phyloP scores from a whole-genome alignment of 169 alveolate genomes.

The Miamiensis avidus region DNA sequence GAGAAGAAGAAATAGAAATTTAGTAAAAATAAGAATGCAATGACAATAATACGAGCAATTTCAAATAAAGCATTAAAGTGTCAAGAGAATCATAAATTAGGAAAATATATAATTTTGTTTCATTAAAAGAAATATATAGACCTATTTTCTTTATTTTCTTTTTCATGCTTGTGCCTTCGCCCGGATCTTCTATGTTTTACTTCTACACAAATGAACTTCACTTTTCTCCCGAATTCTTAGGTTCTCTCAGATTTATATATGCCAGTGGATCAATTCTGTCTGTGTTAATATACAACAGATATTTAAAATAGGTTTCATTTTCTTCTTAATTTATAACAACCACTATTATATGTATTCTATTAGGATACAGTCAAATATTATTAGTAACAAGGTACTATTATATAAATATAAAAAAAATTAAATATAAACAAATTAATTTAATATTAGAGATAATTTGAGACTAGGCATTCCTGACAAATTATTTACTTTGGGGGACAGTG shows the following conservation, averaged over 20 bases:
- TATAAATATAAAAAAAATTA: too few relatives aligned
- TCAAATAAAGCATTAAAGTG: too few relatives aligned
- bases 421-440: too few relatives aligned
- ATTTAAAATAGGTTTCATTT: conserved; percentile 84
- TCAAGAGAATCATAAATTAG: too few relatives aligned
- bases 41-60: too few relatives aligned
- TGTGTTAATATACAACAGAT: conserved; percentile 90
- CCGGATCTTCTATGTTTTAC: conserved; percentile 95
- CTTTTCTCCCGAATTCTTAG: conserved; percentile 93
- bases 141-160: conserved; percentile 91
- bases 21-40: too few relatives aligned
- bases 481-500: conserved; percentile 91
- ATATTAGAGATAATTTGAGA: conserved; percentile 77
- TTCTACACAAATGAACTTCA: conserved; percentile 91
- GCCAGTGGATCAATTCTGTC: conserved; percentile 90
- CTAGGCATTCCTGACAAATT: conserved; percentile 90
- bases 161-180: conserved; percentile 78
- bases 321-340: conserved; percentile 87
- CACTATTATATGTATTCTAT: conserved; percentile 85
- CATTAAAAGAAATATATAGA: too few relatives aligned
- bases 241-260: conserved; percentile 91
- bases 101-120: too few relatives aligned
- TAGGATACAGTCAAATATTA: conserved; percentile 32
- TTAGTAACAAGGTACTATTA: conserved; percentile 21
- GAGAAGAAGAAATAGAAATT: too few relatives aligned